Base-by-base conservation (phyloP, 2,329 filamentous ascomycete species). In the Macroventuria anomochaeta region DNA sequence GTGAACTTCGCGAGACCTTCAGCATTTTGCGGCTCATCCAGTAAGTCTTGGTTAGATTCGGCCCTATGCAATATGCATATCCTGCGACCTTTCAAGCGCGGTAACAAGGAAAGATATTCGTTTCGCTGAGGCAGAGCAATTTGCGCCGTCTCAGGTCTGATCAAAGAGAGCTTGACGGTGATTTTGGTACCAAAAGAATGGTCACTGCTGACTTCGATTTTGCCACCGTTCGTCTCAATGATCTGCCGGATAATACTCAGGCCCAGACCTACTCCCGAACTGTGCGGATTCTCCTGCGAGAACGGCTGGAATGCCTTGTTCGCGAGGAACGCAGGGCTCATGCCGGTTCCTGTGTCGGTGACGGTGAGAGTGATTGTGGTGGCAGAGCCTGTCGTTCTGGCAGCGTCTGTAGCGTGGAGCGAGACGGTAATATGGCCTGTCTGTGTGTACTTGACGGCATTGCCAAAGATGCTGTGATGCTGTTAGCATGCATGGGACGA, bases 371-470 rank as follows among this genome's bases (percentile, higher is more conserved):
- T 62, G 7, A 74, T 39, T 1, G 55, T 57, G 8, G 53, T 55
- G 2, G 55, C 41, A 2, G 53, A 33, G 13, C 51, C 51, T 15
- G 49, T 46, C 1, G 42, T 41, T 15, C 57, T 47, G 0, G 36
- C 20, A 10, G 40, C 12, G 0, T 53, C 44, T 11, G 44, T 56
- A 3, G 58, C 55, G 11, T 64, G 58, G 2, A 75, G 41, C 4
- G 64, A 64, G 3, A 75, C 53, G 13, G 61, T 54, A 2, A 75
- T 64, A 13, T 68, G 64, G 1, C 72, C 73, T 1, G 63, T 59
- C 7, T 62, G 26, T 0, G 72, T 75, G 34, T 71, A 75, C 32
- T 75, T 75, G 18, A 75, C 17, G 0, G 73, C 68, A 44, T 76
- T 76, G 7, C 71, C 71, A 26, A 75, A 68, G 2, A 75, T 29